Evolutionary conservation across 2,329 filamentous ascomycete genomes (phyloP).

Genomic region (Exutisphaerella laricina): DNA sequence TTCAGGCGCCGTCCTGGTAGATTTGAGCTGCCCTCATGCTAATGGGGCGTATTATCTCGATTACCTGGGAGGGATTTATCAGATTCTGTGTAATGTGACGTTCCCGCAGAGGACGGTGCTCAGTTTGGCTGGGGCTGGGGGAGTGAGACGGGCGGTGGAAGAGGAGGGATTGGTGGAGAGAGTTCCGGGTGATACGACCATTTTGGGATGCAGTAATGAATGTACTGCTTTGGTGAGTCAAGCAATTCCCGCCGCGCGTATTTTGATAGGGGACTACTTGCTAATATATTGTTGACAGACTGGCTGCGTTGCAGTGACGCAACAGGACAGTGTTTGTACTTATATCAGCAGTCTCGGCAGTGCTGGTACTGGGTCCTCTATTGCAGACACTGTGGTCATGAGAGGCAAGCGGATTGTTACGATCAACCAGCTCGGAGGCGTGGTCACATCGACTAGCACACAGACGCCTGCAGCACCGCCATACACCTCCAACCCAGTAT

Average conservation of each 20-base stretch:
- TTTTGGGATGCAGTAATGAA: conserved; percentile 18
- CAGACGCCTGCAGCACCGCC: not conserved
- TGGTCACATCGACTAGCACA: conserved; percentile 2
- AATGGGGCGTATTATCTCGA: conserved; percentile 23
- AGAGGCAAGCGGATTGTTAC: conserved; percentile 12
- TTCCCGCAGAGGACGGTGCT: conserved; percentile 18
- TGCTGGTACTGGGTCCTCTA: conserved; percentile 8
- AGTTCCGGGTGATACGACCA: conserved; percentile 1
- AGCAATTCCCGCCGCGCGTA: too few relatives aligned
- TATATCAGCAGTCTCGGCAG: conserved; percentile 17
- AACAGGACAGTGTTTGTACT: conserved; percentile 13
- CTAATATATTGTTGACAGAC: not conserved
- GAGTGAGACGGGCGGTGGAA: not conserved
- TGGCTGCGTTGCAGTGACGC: conserved; percentile 18
- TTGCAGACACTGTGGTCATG: conserved; percentile 19
- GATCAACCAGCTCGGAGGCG: too few relatives aligned
- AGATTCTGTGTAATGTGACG: conserved; percentile 25
- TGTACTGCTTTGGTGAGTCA: not conserved
- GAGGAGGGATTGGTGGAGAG: conserved; percentile 1
- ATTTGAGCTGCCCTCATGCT: conserved; percentile 23
- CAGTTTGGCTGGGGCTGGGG: not conserved
- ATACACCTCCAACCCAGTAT: not conserved
- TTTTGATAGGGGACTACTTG: not conserved
- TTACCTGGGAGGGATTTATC: conserved; percentile 22
- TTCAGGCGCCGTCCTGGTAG: conserved; percentile 15